Base-by-base conservation (phyloP, 2,329 filamentous ascomycete species). In the Beauveria brongniartii region DNA sequence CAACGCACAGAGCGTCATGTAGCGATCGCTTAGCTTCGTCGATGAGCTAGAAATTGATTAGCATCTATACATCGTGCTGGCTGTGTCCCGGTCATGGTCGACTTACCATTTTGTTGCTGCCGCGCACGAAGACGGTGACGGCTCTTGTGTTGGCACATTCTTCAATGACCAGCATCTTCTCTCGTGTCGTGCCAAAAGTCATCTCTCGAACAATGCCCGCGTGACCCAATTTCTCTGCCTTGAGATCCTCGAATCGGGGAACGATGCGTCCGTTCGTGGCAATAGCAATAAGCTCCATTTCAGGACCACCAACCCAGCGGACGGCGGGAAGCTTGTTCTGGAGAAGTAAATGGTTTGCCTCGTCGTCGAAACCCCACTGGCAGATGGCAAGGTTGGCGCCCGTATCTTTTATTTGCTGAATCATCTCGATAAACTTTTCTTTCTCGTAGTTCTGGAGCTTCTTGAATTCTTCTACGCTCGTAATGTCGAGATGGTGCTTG, bases 121-220 rank as follows among this genome's bases (percentile, higher is more conserved):
- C 94, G 70, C 94, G 84, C 63, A 99, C 90, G 75, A 99, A 99
- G 60, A 96, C 87, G 3, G 94, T 99, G 63, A 99, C 95, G 50
- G 94, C 94, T 69, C 94, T 83, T 62, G 91, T 96, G 80, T 99
- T 99, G 71, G 95, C 94, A 73, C 94, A 99, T 78, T 99, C 94
- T 78, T 99, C 95, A 69, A 99, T 99, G 61, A 99, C 91, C 69
- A 99, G 82, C 94, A 99, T 99, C 85, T 99, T 97, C 78, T 99
- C 94, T 71, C 94, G 85, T 48, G 94, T 99, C 1, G 94, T 99
- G 69, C 94, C 94, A 70, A 99, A 99, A 30, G 86, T 89, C 89
- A 99, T 92, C 77, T 99, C 92, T 66, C 92, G 84, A 62, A 99
- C 94, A 53, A 96, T 77, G 63, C 94, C 94, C 24, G 94, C 94